These are phyloP conservation scores for Phytopythium delawarense DNA, from an alignment of 352 stramenopile species.

Conservation along the genomic window DNA sequence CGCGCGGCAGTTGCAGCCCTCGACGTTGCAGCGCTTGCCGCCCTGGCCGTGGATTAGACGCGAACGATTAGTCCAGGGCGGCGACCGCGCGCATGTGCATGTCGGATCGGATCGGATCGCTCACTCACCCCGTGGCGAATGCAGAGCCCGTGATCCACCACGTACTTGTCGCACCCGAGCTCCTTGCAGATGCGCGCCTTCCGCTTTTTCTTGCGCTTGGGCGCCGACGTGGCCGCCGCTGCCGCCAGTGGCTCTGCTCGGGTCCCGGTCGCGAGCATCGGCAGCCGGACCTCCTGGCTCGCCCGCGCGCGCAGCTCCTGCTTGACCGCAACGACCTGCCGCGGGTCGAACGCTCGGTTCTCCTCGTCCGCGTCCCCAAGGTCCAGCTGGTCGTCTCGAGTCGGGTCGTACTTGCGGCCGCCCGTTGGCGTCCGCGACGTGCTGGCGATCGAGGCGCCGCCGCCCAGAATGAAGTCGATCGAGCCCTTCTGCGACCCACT, in stretches of 20 bases:
- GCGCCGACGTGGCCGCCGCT: background rate
- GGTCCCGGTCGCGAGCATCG: background rate
- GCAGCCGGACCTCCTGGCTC: constrained; percentile 10
- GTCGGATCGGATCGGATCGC: too few species aligned
- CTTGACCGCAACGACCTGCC: background rate
- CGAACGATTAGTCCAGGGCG: too few species aligned
- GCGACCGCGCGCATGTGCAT: too few species aligned
- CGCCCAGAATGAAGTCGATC: constrained; percentile 22
- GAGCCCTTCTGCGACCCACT: constrained; percentile 14
- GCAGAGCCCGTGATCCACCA: constrained; percentile 45
- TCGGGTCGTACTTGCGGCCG: background rate
- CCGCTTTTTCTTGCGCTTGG: constrained; percentile 25
- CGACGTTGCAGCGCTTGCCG: constrained; percentile 48
- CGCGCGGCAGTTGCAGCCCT: constrained; percentile 45
- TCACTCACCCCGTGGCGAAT: constrained; percentile 26
- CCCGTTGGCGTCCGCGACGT: background rate
- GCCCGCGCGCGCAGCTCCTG: constrained; percentile 1
- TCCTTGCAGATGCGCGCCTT: constrained; percentile 5
- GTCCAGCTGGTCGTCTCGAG: background rate
- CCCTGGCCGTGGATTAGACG: constrained; percentile 10
- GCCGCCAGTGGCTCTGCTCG: background rate
- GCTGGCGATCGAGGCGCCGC: too few species aligned
- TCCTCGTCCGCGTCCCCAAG: constrained; percentile 12
- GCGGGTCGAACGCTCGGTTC: background rate
- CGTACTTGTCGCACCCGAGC: constrained; percentile 49